These are phyloP conservation scores for Closterium sp. DNA, from an alignment of 139 green algal species.

Conservation along the genomic window DNA sequence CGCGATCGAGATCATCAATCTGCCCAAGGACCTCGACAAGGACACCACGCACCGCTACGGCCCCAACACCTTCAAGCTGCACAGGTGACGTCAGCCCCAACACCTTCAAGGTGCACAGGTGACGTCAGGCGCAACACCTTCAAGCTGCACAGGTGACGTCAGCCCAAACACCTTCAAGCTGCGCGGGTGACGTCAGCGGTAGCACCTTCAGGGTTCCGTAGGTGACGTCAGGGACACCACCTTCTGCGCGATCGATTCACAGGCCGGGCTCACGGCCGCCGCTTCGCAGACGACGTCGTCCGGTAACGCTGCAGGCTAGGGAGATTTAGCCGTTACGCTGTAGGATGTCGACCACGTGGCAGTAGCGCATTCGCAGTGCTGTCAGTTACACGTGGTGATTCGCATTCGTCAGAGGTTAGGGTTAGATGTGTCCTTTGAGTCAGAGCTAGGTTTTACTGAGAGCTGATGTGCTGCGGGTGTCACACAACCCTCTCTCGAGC, in stretches of 20 bases:
- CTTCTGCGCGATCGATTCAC: neutral
- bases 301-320: neutral
- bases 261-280: neutral
- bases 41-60: constrained; percentile 98
- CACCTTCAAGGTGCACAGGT: neutral
- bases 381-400: no score
- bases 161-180: neutral
- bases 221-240: no score
- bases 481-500: neutral
- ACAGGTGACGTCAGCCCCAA: constrained; percentile 65
- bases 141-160: neutral
- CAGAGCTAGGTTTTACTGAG: neutral
- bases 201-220: no score
- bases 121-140: neutral
- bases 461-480: neutral
- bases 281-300: neutral
- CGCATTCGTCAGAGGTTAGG: no score
- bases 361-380: no score
- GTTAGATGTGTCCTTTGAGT: neutral
- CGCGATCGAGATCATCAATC: constrained; percentile 99
- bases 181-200: no score
- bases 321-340: neutral
- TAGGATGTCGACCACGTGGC: neutral
- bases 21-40: constrained; percentile 95
- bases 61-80: constrained; percentile 99